Base-by-base conservation (phyloP, 2,329 filamentous ascomycete species). In the Thelonectria rubi region DNA sequence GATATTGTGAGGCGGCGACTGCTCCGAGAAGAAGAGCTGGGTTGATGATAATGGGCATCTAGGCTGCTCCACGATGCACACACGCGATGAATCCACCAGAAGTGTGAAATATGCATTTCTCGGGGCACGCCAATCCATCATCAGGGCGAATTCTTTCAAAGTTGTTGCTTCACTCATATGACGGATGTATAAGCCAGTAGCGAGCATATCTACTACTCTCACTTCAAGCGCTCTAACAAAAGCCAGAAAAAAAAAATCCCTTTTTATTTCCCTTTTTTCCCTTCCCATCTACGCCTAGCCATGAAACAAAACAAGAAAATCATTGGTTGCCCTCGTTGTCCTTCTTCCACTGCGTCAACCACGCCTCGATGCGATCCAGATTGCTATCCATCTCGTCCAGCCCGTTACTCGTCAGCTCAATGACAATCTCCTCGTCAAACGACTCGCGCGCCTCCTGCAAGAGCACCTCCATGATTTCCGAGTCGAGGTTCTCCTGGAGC, bases 381-480 rank as follows among this genome's bases (percentile, higher is more conserved):
- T 99, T 99, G 64, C 81, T 85, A 71, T 99, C 94, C 76, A 99
- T 91, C 77, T 97, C 92, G 53, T 94, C 90, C 2, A 88, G 84
- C 55, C 85, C 86, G 74, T 97, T 91, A 77, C 94, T 98, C 72
- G 82, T 87, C 72, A 99, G 80, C 78, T 97, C 93, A 24, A 98
- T 91, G 39, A 99, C 90, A 69, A 97, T 92, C 74, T 95, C 88
- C 76, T 91, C 87, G 55, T 92, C 91, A 73, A 94, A 99, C 11
- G 91, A 87, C 65, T 97, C 94, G 62, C 88, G 84, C 32, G 95
- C 95, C 80, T 99, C 95, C 69, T 97, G 90, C 18, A 97, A 82
- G 58, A 99, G 81, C 24, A 98, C 92, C 74, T 97, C 91, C 89
- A 99, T 98, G 74, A 99, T 98, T 80, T 99, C 95, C 30, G 92